These are phyloP conservation scores for Fusarium piperis DNA, from an alignment of 2,329 filamentous ascomycete genomes.

Conservation along the genomic window DNA sequence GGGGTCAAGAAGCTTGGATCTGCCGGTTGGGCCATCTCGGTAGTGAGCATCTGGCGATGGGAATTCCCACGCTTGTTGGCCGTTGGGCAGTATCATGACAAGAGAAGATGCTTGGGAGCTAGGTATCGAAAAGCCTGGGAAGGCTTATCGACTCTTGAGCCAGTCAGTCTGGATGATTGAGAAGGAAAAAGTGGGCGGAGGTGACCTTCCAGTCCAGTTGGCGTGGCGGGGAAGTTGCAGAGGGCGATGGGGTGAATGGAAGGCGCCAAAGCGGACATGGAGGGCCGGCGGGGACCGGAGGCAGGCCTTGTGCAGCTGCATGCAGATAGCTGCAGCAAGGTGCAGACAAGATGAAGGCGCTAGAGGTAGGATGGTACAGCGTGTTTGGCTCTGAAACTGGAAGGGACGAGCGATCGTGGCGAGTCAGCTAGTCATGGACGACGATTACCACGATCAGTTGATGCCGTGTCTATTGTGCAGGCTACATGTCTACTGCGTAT, in stretches of 20 bases:
- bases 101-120: conserved; percentile 23
- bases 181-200: conserved; percentile 20
- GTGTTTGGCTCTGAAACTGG: conserved; percentile 19
- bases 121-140: conserved; percentile 6
- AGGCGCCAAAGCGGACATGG: conserved; percentile 16
- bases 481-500: background rate
- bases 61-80: conserved; percentile 5
- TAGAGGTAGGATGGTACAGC: conserved; percentile 5
- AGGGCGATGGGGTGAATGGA: conserved; percentile 13
- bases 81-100: conserved; percentile 20
- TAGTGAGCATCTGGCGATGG: conserved; percentile 3
- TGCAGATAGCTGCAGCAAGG: conserved; percentile 30
- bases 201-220: conserved; percentile 6
- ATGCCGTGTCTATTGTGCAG: background rate
- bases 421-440: conserved; percentile 22
- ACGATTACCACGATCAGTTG: background rate
- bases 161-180: conserved; percentile 9
- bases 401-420: conserved; percentile 17
- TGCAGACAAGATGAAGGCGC: conserved; percentile 24
- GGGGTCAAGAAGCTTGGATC: background rate
- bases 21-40: conserved; percentile 11
- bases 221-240: conserved; percentile 32
- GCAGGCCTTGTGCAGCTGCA: conserved; percentile 39
- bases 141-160: background rate
- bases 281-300: conserved; percentile 38